Evolutionary conservation across 495 filamentous ascomycete genomes (phyloP), one percentile per base, ranked within the genome.

Genomic region (Hyaloscypha finlandica): DNA sequence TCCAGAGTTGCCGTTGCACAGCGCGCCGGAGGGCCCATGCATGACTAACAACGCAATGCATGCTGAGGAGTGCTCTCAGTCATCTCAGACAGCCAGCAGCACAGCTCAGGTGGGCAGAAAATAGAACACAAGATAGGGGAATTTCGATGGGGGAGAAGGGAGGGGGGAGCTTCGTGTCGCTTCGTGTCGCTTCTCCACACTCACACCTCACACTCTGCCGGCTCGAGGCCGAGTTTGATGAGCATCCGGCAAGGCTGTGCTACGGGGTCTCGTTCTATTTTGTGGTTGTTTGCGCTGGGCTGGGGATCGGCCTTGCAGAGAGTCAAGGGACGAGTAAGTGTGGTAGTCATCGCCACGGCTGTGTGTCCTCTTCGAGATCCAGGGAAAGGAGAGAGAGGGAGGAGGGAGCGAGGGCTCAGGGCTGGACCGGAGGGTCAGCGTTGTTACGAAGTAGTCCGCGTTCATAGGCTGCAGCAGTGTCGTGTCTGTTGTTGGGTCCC

Each of bases 101-200:
- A 20, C 30, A 37, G 60, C 37, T 64, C 53, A 64, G 29, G 60
- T 68, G 67, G 52, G 54, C 8, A 30, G 55, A 51, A 64, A 68
- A 64, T 64, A 64, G 66, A 68, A 68, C 55, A 42, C 54, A 33
- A 19, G 35, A 37, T 37, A 37, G 35, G 35, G 14, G 55, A 31
- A 65, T 48, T 48, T 48, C 4, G 16, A 53, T 19, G 20, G 57
- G 29, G 37, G 30, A 35, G 22, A 63, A n/a, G n/a, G n/a, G n/a
- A n/a, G n/a, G n/a, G n/a, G n/a, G n/a, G n/a, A n/a, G n/a, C n/a
- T n/a, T n/a, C n/a, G n/a, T n/a, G n/a, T n/a, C n/a, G 42, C 58
- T 68, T 64, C 61, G 66, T 60, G 66, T 68, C 48, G 35, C 48
- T 64, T 64, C 66, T 64, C 66, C 66, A 68, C 66, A 59, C 19